Base-by-base conservation (phyloP, 352 stramenopile genomes). In the Phytophthora hybrid region DNA sequence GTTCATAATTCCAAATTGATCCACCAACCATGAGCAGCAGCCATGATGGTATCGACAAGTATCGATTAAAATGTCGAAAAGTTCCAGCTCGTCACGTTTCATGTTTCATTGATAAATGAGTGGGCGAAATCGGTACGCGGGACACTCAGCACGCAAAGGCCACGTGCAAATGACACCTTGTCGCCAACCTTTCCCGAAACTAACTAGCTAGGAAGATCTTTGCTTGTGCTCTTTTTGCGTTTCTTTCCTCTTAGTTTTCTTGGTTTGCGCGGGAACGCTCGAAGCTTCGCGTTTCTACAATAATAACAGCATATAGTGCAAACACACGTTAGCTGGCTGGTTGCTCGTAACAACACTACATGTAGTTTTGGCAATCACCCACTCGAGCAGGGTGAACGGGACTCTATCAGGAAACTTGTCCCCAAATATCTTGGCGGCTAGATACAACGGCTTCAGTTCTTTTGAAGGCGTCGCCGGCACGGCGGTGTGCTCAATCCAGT, bases 1-100 rank as follows among this genome's bases (percentile, higher is more conserved):
- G 44, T 37, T 59, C n/a, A 1, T 69, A 66, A 18, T 34, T 61
- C 41, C 73, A 59, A 19, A 78, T 3, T 0, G 65, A 69, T 0
- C 65, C 39, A 0, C 46, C 37, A 7, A 71, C 1, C 65, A 81
- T 73, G 4, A 73, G 21, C 1, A 83, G 26, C 26, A 31, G 26
- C 26, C 26, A 31, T 31, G 26, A 31, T 6, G 26, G 26, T 31
- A 31, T 31, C 29, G 29, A 31, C 0, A 31, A 31, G 26, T 31
- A 5, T 26, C 23, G 29, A 31, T 31, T 31, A 31, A 7, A 31
- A 31, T 7, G 29, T 7, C 29, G 29, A 31, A 7, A 31, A 31
- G 29, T 31, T 31, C 29, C 29, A 31, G 29, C 29, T 31, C 29
- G 4, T 31, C 3, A 31, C 29, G 29, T 31, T 31, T 31, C 29